Evolutionary conservation across 2,329 filamentous ascomycete species (phyloP), one percentile per base, ranked within the genome.

Genomic region (Diaporthe sp.): DNA sequence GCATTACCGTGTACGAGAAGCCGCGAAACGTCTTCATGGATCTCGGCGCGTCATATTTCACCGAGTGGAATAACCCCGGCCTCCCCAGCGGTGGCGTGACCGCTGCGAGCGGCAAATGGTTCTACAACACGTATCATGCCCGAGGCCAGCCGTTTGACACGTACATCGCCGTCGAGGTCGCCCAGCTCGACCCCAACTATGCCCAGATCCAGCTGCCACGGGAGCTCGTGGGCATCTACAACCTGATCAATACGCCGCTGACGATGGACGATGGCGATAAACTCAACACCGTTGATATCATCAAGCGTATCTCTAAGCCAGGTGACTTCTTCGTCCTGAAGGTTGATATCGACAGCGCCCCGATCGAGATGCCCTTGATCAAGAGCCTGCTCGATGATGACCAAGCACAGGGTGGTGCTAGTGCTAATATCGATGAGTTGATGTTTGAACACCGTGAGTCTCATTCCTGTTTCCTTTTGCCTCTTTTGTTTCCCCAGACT

Each of bases 31-130:
- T 61, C 37, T 61, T 61, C n/a, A 17, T 61, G 35, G 56, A 61
- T 12, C 56, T 61, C 35, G 56, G 56, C n/a, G 25, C 56, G 35
- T 61, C 56, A n/a, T 61, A 61, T n/a, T 61, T 61, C 42, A n/a
- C n/a, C 12, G 56, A 7, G 12, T 61, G 56, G 56, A 12, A n/a
- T 13, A n/a, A n/a, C 2, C 22, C n/a, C n/a, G 22, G 22, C n/a
- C 12, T 27, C 50, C 5, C 25, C 19, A 25, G 8, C 22, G 47
- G 47, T 15, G n/a, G 22, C 47, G 7, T 32, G 32, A 25, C 1
- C 22, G 56, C 56, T 13, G 56, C 56, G 56, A 61, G 56, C 37
- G 56, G 56, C 5, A 12, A 8, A 13, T 61, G 35, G 32, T 61
- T 61, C 35, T 61, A 61, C 56, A 37, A 42, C 12, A 61, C 37